Evolutionary conservation across 2,329 filamentous ascomycete genomes (phyloP).

Genomic region (Myriosclerotinia scirpicola): DNA sequence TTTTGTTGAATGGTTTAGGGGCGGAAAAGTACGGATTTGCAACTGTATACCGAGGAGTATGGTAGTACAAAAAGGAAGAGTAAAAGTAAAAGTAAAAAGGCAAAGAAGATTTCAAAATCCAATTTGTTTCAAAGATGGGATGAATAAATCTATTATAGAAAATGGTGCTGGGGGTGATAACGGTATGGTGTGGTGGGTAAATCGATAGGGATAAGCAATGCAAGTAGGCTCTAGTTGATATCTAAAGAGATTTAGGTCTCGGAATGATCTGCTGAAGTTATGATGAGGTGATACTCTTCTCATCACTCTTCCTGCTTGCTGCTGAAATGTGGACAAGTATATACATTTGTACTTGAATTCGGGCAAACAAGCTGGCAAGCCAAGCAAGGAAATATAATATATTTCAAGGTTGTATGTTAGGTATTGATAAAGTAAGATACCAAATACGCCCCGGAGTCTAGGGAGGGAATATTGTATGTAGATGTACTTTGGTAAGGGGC

Average conservation of each 20-base stretch:
- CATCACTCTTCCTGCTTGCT: neutral
- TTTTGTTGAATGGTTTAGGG: neutral
- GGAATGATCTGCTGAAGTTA: slow-evolving; percentile 14
- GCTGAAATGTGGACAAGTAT: neutral
- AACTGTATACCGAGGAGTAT: neutral
- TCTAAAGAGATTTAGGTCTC: neutral
- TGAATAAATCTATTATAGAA: slow-evolving; percentile 11
- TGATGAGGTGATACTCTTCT: slow-evolving; percentile 16
- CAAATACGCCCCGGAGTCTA: neutral
- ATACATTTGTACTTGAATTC: neutral
- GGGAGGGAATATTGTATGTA: neutral
- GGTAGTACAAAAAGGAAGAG: neutral
- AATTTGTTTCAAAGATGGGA: slow-evolving; percentile 1
- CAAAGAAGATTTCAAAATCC: too few species aligned
- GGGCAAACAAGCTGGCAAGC: neutral
- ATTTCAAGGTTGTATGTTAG: neutral
- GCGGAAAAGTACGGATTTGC: slow-evolving; percentile 1
- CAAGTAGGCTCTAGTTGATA: slow-evolving; percentile 4
- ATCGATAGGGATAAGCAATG: neutral
- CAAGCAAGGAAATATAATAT: slow-evolving; percentile 5
- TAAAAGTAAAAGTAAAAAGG: neutral
- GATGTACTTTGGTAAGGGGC: neutral
- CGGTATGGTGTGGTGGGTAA: neutral
- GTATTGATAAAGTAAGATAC: neutral
- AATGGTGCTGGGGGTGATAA: neutral